These are phyloP conservation scores for Eucalyptus cloeziana DNA, from an alignment of 345 rosid species.

Conservation along the genomic window DNA sequence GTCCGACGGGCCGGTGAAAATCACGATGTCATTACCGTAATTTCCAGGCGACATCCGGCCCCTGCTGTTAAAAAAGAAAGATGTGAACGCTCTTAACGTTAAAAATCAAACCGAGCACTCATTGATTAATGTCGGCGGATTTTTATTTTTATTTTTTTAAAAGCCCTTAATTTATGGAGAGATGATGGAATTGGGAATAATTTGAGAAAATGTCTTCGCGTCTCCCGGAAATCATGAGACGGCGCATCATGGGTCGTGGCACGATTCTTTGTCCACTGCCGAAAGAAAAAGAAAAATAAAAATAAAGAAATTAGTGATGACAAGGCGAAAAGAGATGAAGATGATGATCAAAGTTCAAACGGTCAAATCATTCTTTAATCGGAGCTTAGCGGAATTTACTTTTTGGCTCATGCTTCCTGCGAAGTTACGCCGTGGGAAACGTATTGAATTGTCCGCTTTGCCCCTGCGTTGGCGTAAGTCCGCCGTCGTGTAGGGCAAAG, in stretches of 20 bases:
- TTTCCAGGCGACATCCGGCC: neutral
- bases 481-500: neutral
- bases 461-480: neutral
- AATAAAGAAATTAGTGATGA: neutral
- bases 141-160: neutral
- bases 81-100: neutral
- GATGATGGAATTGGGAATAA: too few relatives aligned
- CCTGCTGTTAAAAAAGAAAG: neutral
- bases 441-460: neutral
- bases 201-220: neutral
- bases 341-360: neutral
- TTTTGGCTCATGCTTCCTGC: neutral
- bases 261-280: neutral
- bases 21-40: neutral
- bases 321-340: neutral
- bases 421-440: neutral
- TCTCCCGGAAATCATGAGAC: neutral
- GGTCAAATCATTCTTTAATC: neutral
- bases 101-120: neutral
- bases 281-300: neutral
- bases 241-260: neutral
- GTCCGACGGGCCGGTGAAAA: neutral
- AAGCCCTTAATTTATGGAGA: neutral
- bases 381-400: neutral
- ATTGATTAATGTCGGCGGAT: neutral